These are phyloP conservation scores for Ochetophila trinervis DNA, from an alignment of 306 rosid genomes.

Conservation along the genomic window DNA sequence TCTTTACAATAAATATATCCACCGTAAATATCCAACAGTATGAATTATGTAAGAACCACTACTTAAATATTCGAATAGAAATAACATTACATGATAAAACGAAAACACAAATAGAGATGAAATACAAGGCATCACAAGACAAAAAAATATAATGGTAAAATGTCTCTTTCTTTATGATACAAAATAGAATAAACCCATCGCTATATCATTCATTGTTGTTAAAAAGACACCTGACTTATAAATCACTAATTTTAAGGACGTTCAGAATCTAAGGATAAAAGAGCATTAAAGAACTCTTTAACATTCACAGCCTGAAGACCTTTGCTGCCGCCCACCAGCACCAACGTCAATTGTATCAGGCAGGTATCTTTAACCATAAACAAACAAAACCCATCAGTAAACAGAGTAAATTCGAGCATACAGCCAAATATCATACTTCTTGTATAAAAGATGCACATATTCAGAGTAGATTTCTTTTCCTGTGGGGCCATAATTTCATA, in stretches of 20 bases:
- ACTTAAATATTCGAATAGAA: not conserved
- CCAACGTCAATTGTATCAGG: constrained; percentile 85
- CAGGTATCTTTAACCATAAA: constrained; percentile 55
- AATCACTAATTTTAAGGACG: not conserved
- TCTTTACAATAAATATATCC: too few relatives aligned
- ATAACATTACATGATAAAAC: not conserved
- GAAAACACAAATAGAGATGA: not conserved
- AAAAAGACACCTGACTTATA: constrained; percentile 19
- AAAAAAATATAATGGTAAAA: constrained; percentile 1
- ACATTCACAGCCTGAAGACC: constrained; percentile 93
- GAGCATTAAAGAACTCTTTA: constrained; percentile 28
- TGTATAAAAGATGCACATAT: not conserved
- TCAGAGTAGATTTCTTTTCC: not conserved
- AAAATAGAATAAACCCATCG: too few relatives aligned
- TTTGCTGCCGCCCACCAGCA: constrained; percentile 79
- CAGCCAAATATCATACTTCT: not conserved
- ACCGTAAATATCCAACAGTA: too few relatives aligned
- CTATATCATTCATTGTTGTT: too few relatives aligned
- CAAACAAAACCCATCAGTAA: not conserved
- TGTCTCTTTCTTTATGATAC: constrained; percentile 5
- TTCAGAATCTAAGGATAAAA: constrained; percentile 20
- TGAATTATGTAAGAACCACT: not conserved
- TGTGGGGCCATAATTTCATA: too few relatives aligned
- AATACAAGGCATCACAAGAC: not conserved
- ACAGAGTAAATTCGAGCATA: not conserved